Conservation (phyloP, 495 filamentous ascomycete genomes). For the Xylaria bambusicola region DNA sequence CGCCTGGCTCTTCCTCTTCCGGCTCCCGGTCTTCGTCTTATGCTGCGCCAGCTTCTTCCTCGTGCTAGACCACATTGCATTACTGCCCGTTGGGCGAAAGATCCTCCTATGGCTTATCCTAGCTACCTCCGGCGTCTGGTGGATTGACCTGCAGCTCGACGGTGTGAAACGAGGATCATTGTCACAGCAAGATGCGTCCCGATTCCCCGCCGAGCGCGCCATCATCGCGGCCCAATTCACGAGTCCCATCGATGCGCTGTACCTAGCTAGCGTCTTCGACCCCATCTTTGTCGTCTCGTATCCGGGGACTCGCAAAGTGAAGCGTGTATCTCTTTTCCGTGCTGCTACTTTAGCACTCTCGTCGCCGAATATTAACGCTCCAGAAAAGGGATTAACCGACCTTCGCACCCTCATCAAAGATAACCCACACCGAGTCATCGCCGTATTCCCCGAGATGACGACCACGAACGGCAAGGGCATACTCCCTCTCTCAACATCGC, state of each 20-base stretch:
- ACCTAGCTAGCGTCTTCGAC: slow-evolving; percentile 96
- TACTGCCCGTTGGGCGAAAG: slow-evolving; percentile 78
- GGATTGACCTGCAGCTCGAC: slow-evolving; percentile 95
- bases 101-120: slow-evolving; percentile 83
- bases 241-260: slow-evolving; percentile 88
- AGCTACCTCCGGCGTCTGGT: slow-evolving; percentile 88
- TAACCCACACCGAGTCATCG: slow-evolving; percentile 74
- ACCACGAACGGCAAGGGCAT: slow-evolving; percentile 95
- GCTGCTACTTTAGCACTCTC: slow-evolving; percentile 76
- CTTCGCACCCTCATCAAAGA: slow-evolving; percentile 61
- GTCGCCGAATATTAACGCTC: slow-evolving; percentile 51
- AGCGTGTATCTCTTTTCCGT: slow-evolving; percentile 70
- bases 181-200: slow-evolving; percentile 58
- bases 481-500: slow-evolving; percentile 72
- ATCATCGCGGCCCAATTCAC: slow-evolving; percentile 90
- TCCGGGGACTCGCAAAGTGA: slow-evolving; percentile 70
- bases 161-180: slow-evolving; percentile 83
- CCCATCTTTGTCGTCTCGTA: slow-evolving; percentile 88
- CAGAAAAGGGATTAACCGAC: slow-evolving; percentile 52
- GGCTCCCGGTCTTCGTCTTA: slow-evolving; percentile 75
- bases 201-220: slow-evolving; percentile 70
- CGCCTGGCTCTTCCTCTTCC: slow-evolving; percentile 74
- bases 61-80: slow-evolving; percentile 80
- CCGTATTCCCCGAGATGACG: slow-evolving; percentile 88
- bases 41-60: slow-evolving; percentile 72